Conservation (phyloP, 73 alveolate genomes). For the Uronychia setigera region DNA sequence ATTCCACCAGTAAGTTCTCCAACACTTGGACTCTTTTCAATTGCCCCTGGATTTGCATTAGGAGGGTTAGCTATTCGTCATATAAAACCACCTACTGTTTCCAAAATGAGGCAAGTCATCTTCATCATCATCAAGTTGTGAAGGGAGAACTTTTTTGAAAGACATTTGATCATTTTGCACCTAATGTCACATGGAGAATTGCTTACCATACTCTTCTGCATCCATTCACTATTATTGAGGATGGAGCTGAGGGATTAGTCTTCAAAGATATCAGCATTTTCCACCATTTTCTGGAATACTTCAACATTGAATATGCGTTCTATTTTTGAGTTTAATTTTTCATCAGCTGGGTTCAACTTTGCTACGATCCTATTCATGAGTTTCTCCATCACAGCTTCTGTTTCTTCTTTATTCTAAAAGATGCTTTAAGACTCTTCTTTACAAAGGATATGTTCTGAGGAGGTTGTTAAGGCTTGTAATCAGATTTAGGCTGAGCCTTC, state of each 20-base stretch:
- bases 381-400: constrained; percentile 88
- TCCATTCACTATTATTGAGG: constrained; percentile 39
- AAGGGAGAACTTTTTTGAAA: constrained; percentile 49
- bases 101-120: constrained; percentile 61
- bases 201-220: constrained; percentile 20
- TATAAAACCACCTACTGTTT: neutral
- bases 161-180: constrained; percentile 3
- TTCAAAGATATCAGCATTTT: constrained; percentile 79
- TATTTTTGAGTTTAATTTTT: constrained; percentile 68
- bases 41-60: constrained; percentile 14
- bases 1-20: constrained; percentile 6
- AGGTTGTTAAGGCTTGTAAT: constrained; percentile 8
- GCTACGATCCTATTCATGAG: constrained; percentile 83
- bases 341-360: constrained; percentile 78
- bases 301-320: constrained; percentile 78
- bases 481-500: neutral
- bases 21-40: constrained; percentile 23
- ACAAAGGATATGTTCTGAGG: constrained; percentile 16
- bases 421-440: no score
- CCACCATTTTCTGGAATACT: constrained; percentile 87
- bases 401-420: constrained; percentile 58
- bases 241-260: constrained; percentile 45
- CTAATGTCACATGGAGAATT: neutral
- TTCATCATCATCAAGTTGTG: constrained; percentile 54
- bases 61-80: neutral